phyloP scores from a whole-genome alignment of 768 basidiomycete species.

The Amylocystis lapponica region DNA sequence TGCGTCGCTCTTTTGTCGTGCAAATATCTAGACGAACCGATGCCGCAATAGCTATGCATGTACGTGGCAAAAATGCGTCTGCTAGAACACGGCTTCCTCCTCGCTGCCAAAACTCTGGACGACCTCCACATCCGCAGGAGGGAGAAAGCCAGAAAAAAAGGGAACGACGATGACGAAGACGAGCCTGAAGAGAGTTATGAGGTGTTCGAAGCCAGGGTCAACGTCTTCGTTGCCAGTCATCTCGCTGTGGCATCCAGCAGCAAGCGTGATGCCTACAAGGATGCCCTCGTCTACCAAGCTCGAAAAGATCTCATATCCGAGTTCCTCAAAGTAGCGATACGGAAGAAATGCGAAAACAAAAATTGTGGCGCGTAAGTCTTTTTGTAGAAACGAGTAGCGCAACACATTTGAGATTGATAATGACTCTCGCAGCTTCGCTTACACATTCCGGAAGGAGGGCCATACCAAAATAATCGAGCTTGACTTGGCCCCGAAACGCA shows the following conservation, averaged over 20 bases:
- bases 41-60: slow-evolving; percentile 77
- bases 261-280: slow-evolving; percentile 84
- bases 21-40: slow-evolving; percentile 34
- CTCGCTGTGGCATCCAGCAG: slow-evolving; percentile 39
- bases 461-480: slow-evolving; percentile 93
- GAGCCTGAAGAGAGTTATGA: slow-evolving; percentile 53
- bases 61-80: slow-evolving; percentile 83
- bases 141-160: slow-evolving; percentile 32
- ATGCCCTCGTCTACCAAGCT: slow-evolving; percentile 79
- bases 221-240: slow-evolving; percentile 58
- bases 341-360: slow-evolving; percentile 70
- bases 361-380: slow-evolving; percentile 67
- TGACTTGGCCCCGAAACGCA: slow-evolving; percentile 78
- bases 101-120: slow-evolving; percentile 74
- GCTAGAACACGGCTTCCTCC: slow-evolving; percentile 83
- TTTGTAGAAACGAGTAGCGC: too few relatives aligned
- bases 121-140: slow-evolving; percentile 46
- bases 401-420: background rate
- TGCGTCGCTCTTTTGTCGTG: slow-evolving; percentile 2
- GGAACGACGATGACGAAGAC: slow-evolving; percentile 35
- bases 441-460: slow-evolving; percentile 92
- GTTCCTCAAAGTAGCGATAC: slow-evolving; percentile 64
- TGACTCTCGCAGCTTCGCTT: slow-evolving; percentile 33
- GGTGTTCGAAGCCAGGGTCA: slow-evolving; percentile 57
- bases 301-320: slow-evolving; percentile 79